phyloP scores from a whole-genome alignment of 768 basidiomycete genomes.

The Amanita thiersii region DNA sequence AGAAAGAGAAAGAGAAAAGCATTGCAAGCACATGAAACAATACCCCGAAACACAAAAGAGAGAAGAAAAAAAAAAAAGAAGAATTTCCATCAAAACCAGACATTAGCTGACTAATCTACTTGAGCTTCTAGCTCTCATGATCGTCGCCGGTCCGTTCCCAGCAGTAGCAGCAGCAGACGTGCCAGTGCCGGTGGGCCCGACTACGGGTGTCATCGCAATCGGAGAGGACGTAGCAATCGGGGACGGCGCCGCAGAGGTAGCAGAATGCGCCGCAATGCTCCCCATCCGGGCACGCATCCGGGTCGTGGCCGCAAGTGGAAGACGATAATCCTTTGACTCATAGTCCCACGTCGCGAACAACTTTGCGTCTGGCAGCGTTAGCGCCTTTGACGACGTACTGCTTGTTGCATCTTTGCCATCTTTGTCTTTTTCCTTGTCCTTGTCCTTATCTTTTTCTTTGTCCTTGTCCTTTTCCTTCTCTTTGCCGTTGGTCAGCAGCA shows the following conservation, averaged over 20 bases:
- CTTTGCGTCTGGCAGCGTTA: constrained; percentile 40
- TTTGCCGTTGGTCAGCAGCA: constrained; percentile 17
- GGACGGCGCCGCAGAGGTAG: neutral
- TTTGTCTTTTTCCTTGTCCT: constrained; percentile 8
- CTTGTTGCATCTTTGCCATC: constrained; percentile 17
- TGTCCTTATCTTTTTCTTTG: neutral
- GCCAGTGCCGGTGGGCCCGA: neutral
- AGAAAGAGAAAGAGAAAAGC: no score
- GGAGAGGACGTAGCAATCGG: constrained; percentile 12
- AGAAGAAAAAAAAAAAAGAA: no score
- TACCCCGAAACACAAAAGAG: no score
- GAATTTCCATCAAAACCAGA: no score
- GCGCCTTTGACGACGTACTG: constrained; percentile 17
- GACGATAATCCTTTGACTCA: constrained; percentile 39
- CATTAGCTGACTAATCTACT: constrained; percentile 1
- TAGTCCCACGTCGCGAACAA: constrained; percentile 53
- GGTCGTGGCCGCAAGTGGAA: constrained; percentile 19
- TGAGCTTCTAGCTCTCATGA: constrained; percentile 3
- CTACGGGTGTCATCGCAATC: neutral
- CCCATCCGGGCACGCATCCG: constrained; percentile 25
- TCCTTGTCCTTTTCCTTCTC: constrained; percentile 13
- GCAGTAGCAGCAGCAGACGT: neutral
- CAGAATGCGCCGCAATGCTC: constrained; percentile 17
- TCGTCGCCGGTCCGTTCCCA: no score
- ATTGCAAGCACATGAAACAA: no score